These are phyloP conservation scores for Pseudogymnoascus sp. DNA, from an alignment of 2,329 filamentous ascomycete genomes.

Conservation along the genomic window DNA sequence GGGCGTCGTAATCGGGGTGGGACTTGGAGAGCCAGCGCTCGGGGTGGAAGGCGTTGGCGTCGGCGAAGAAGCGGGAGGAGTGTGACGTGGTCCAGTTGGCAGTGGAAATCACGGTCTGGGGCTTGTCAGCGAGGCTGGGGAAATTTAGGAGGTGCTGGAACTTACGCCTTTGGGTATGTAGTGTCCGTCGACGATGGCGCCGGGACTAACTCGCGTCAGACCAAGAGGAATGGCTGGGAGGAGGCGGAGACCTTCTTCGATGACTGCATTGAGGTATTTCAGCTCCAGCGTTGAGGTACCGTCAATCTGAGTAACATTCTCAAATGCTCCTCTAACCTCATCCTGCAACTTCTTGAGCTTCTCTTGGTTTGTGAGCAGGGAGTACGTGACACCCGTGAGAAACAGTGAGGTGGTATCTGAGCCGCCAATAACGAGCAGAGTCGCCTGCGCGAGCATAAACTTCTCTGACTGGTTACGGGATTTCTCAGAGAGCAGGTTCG, in stretches of 20 bases:
- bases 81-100: constrained; percentile 16
- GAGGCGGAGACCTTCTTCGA: constrained; percentile 31
- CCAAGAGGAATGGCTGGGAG: constrained; percentile 28
- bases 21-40: constrained; percentile 33
- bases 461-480: not conserved
- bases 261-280: constrained; percentile 31
- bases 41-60: constrained; percentile 25
- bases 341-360: constrained; percentile 21
- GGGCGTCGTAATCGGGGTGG: constrained; percentile 17
- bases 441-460: not conserved
- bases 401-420: constrained; percentile 29
- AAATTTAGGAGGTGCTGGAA: constrained; percentile 21
- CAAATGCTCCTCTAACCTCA: constrained; percentile 30
- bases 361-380: constrained; percentile 9
- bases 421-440: constrained; percentile 19
- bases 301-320: constrained; percentile 27
- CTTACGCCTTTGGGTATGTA: constrained; percentile 12
- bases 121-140: not conserved
- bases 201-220: constrained; percentile 10
- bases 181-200: constrained; percentile 10
- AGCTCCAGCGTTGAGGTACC: constrained; percentile 25
- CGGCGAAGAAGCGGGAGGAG: constrained; percentile 25
- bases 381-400: constrained; percentile 19
- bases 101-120: not conserved
- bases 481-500: not conserved